Evolutionary conservation across 805 yeast genomes (phyloP), one percentile per base, ranked within the genome.

Genomic region (Groenewaldozyma salmanticensis): DNA sequence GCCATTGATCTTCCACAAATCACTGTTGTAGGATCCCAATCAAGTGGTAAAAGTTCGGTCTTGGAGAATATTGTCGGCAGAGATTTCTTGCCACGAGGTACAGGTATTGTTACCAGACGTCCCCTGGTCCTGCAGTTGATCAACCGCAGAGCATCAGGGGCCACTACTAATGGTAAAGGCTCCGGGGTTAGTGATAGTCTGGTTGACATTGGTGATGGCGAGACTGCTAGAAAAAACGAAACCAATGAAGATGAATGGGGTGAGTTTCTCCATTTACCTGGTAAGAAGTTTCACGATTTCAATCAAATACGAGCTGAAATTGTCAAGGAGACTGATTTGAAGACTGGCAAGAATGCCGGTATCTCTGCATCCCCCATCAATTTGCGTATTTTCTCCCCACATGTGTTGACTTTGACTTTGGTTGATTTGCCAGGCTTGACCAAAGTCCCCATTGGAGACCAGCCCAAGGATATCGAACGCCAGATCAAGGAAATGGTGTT

Each of bases 401-500:
- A 86, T 53, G 97, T 90, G 35, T 70, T 90, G 50, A 88, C 96
- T 16, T 74, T 90, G 59, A 92, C 98, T 5, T 72, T 92, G 54
- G 96, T 92, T 32, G 98, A 92, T 66, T 73, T 92, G 55, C 98
- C 98, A 6, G 98, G 98, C 46, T 74, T 92, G 56, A 92, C 98
- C 32, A 92, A 92, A 61, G 98, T 92, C 31, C 98, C 98, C 3
- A 96, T 92, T 42, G 98, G 98, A 38, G 98, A 92, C 65, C 98
- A 92, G 65, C 98, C 98, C 42, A 81, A 83, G 54, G 98, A 92
- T 62, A 92, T 92, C 51, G 98, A 92, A 67, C 77, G 74, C 50
- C 96, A 86, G 65, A 92, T 92, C 55, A 79, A 87, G 57, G 95
- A 87, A 49, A 81, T 92, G 86, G 70, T 92, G 37, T 71, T 92